Evolutionary conservation across 805 yeast genomes (phyloP), one percentile per base, ranked within the genome.

Genomic region (Peterozyma xylosa): DNA sequence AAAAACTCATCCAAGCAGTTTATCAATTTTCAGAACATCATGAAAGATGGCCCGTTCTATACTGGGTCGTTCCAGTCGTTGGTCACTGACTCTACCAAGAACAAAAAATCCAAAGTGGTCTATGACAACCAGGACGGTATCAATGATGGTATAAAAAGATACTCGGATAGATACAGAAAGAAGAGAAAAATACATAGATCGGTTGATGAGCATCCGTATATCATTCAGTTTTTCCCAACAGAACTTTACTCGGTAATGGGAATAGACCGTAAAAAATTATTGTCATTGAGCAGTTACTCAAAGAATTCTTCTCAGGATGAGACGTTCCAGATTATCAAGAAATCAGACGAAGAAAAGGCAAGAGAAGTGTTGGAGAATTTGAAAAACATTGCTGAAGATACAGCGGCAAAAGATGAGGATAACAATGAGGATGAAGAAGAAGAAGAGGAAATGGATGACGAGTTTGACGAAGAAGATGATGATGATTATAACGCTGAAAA

Each of bases 401-500:
- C 21, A 17, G 69, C 63, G 39, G 64, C 64, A 47, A 60, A 67
- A 33, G 78, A 66, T 18, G 64, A 57, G 1, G 69, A 63, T 5
- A 64, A 55, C 3, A 51, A 56, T 11, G 69, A 60, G 5, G 72
- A 68, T 14, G 71, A 63, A 30, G 79, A 71, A 35, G 63, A 57
- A 30, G 75, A 64, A 10, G 82, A 77, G 16, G 84, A 77, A n/a
- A 63, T 67, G 39, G 87, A 82, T 52, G 88, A 82, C 48, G 86
- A 81, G 48, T 75, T 72, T 50, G 83, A 78, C 48, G 88, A 81
- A 50, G 84, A 82, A 45, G 88, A 82, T 21, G 89, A 83, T 51
- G 86, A 80, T 55, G 88, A 82, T 58, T 83, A 83, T 54, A 83
- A 83, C 53, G 91, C 91, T 9, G 91, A 83, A 53, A 78, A 78